These are phyloP conservation scores for Lactifluus hygrophoroides DNA, from an alignment of 768 basidiomycete species.

Conservation along the genomic window DNA sequence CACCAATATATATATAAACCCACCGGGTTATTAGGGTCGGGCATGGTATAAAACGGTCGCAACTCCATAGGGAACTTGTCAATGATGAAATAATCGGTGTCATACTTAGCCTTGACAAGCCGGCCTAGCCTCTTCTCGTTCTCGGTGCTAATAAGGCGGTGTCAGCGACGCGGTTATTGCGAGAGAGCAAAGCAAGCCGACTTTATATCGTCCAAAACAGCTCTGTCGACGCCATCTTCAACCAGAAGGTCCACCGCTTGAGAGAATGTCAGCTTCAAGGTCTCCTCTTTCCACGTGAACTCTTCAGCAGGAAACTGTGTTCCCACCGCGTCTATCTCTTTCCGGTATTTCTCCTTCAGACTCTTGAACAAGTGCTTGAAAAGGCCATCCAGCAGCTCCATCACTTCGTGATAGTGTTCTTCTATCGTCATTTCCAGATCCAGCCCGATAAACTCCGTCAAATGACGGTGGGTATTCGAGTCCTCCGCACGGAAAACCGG, in stretches of 20 bases:
- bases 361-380: conserved; percentile 82
- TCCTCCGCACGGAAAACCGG: conserved; percentile 97
- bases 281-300: conserved; percentile 91
- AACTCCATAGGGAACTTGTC: conserved; percentile 97
- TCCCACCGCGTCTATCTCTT: conserved; percentile 74
- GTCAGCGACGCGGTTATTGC: conserved; percentile 2
- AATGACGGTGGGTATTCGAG: conserved; percentile 93
- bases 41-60: conserved; percentile 99
- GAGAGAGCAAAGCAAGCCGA: conserved; percentile 32
- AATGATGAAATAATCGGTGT: conserved; percentile 98
- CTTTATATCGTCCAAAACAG: conserved; percentile 85
- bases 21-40: conserved; percentile 85
- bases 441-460: conserved; percentile 97
- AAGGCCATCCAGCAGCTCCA: conserved; percentile 84
- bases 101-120: conserved; percentile 85
- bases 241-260: conserved; percentile 84
- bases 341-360: conserved; percentile 62
- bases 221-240: conserved; percentile 75
- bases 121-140: conserved; percentile 92
- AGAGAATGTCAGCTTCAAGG: conserved; percentile 74
- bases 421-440: conserved; percentile 99
- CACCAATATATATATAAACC: too few species aligned
- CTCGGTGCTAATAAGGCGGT: conserved; percentile 62
- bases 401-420: conserved; percentile 97
- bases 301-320: conserved; percentile 93